Evolutionary conservation across 495 filamentous ascomycete genomes (phyloP).

Genomic region (Pseudomonodictys pantanalensis): DNA sequence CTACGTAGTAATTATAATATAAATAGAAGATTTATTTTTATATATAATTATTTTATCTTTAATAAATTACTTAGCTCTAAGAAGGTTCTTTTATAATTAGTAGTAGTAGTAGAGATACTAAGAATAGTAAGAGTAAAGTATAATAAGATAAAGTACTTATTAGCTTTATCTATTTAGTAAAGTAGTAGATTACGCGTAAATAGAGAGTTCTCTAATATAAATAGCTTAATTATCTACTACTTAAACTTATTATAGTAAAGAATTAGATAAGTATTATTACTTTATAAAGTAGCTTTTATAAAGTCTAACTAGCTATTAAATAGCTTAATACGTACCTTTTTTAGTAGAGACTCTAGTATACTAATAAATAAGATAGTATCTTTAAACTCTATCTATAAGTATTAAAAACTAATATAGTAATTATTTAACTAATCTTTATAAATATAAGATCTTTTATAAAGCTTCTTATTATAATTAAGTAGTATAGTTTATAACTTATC

Average conservation of each 20-base stretch:
- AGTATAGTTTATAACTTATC: not conserved
- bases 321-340: not conserved
- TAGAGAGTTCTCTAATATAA: not conserved
- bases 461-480: not conserved
- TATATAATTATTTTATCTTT: not conserved
- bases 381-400: not conserved
- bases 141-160: not conserved
- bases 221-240: too few relatives aligned
- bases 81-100: not conserved
- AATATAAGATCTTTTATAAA: not conserved
- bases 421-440: not conserved
- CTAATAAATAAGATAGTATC: not conserved
- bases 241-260: not conserved
- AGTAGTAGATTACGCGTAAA: not conserved
- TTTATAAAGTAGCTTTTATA: not conserved
- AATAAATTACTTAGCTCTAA: not conserved
- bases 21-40: not conserved
- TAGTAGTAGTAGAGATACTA: not conserved
- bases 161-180: not conserved
- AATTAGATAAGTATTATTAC: not conserved
- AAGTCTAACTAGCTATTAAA: not conserved
- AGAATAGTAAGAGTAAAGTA: not conserved
- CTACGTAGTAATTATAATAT: not conserved
- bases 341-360: too few relatives aligned
- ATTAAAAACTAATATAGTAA: not conserved